phyloP scores from a whole-genome alignment of 164 flowering plant genomes.

The Vitis rupestris region DNA sequence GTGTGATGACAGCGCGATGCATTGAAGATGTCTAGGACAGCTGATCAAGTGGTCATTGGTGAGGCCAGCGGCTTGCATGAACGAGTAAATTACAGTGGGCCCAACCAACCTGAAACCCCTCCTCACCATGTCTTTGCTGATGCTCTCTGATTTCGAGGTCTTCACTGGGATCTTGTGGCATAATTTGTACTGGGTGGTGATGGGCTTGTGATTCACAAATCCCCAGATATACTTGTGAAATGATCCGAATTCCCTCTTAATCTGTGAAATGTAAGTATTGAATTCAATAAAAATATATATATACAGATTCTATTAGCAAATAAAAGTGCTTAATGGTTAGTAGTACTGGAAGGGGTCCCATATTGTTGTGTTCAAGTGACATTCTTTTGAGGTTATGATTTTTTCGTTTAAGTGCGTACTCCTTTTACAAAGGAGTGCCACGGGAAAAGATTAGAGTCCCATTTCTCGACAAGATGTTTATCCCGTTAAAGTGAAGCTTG shows the following conservation, averaged over 20 bases:
- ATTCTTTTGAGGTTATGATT: too few relatives aligned
- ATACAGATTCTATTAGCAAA: not conserved
- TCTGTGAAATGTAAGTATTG: slow-evolving; percentile 31
- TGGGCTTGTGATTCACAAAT: slow-evolving; percentile 79
- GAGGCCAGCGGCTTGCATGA: slow-evolving; percentile 95
- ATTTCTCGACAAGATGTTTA: too few relatives aligned
- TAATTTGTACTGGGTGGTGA: slow-evolving; percentile 65
- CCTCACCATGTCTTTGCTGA: slow-evolving; percentile 95
- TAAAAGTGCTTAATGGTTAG: not conserved
- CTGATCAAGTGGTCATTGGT: slow-evolving; percentile 81
- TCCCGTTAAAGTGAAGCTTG: too few relatives aligned
- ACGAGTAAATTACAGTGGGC: slow-evolving; percentile 84
- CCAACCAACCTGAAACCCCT: slow-evolving; percentile 85
- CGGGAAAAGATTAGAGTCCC: too few relatives aligned
- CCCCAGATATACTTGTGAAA: slow-evolving; percentile 82
- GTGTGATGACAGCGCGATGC: slow-evolving; percentile 35
- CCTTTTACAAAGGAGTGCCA: too few relatives aligned
- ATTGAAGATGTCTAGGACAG: slow-evolving; percentile 69
- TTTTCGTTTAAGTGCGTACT: too few relatives aligned
- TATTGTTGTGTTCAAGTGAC: too few relatives aligned
- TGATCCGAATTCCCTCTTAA: slow-evolving; percentile 60
- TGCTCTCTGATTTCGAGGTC: slow-evolving; percentile 89
- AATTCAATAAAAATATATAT: not conserved
- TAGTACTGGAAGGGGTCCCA: too few relatives aligned
- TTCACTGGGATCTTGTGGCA: slow-evolving; percentile 81